These are phyloP conservation scores for Marsdenia floribunda DNA, from an alignment of 257 asterid species.

Conservation along the genomic window DNA sequence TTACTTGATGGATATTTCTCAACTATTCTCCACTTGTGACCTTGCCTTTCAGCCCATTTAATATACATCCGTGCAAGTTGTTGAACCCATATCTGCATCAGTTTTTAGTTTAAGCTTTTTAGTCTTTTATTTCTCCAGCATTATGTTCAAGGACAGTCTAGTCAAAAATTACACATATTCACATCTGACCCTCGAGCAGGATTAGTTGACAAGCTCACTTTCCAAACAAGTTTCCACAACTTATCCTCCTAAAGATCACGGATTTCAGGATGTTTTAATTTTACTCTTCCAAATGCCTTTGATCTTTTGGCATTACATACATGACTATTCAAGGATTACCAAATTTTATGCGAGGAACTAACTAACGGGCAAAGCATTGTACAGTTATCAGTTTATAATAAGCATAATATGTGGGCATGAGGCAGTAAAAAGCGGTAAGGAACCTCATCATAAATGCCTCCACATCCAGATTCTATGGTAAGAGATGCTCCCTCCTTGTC, in stretches of 20 bases:
- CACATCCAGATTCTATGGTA: constrained; percentile 51
- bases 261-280: neutral
- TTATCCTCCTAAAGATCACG: neutral
- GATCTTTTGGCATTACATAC: neutral
- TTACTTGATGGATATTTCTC: constrained; percentile 47
- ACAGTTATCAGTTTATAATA: neutral
- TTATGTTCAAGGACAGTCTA: constrained; percentile 2
- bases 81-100: constrained; percentile 55
- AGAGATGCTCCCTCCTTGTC: constrained; percentile 85
- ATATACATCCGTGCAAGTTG: constrained; percentile 57
- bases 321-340: neutral
- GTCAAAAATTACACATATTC: neutral
- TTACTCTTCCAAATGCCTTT: neutral
- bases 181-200: neutral
- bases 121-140: neutral
- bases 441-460: constrained; percentile 47
- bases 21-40: constrained; percentile 54
- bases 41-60: constrained; percentile 81
- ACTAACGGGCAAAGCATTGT: neutral
- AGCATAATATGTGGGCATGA: neutral
- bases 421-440: neutral
- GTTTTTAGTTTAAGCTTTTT: neutral
- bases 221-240: neutral
- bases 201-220: neutral
- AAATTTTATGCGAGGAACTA: neutral